phyloP scores from a whole-genome alignment of 768 basidiomycete species.

The Royoungia palumana region DNA sequence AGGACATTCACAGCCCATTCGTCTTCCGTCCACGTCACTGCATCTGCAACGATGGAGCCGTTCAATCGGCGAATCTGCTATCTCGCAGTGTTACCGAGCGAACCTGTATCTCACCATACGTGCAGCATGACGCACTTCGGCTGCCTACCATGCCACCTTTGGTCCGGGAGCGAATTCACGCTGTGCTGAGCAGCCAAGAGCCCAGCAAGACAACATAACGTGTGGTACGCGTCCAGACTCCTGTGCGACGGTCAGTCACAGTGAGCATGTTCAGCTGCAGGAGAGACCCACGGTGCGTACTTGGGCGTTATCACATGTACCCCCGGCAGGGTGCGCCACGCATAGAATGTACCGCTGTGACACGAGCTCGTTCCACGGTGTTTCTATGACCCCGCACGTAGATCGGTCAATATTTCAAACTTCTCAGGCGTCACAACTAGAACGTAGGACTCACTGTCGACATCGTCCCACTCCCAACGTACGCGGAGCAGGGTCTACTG shows the following conservation, averaged over 20 bases:
- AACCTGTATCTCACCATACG: neutral
- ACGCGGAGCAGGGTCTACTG: slow-evolving; percentile 18
- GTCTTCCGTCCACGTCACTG: too few species aligned
- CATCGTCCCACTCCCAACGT: slow-evolving; percentile 63
- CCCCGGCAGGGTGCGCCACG: slow-evolving; percentile 82
- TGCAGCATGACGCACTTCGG: slow-evolving; percentile 19
- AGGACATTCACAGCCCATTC: slow-evolving; percentile 53
- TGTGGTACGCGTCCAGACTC: slow-evolving; percentile 92
- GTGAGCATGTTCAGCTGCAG: too few species aligned
- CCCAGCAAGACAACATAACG: slow-evolving; percentile 89
- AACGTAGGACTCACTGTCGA: slow-evolving; percentile 49
- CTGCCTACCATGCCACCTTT: slow-evolving; percentile 38
- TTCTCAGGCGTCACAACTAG: neutral
- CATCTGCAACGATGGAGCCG: too few species aligned
- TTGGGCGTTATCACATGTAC: slow-evolving; percentile 95
- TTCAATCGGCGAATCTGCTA: slow-evolving; percentile 27
- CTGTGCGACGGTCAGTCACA: slow-evolving; percentile 48
- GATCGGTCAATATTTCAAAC: too few species aligned
- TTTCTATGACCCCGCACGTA: slow-evolving; percentile 30
- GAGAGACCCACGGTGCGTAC: slow-evolving; percentile 36
- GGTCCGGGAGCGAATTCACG: slow-evolving; percentile 46
- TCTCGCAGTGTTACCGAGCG: too few species aligned
- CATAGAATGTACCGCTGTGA: slow-evolving; percentile 85
- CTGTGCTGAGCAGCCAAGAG: slow-evolving; percentile 86
- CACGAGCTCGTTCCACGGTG: slow-evolving; percentile 57